Conservation (phyloP, 169 alveolate genomes). For the Theileria parva region DNA sequence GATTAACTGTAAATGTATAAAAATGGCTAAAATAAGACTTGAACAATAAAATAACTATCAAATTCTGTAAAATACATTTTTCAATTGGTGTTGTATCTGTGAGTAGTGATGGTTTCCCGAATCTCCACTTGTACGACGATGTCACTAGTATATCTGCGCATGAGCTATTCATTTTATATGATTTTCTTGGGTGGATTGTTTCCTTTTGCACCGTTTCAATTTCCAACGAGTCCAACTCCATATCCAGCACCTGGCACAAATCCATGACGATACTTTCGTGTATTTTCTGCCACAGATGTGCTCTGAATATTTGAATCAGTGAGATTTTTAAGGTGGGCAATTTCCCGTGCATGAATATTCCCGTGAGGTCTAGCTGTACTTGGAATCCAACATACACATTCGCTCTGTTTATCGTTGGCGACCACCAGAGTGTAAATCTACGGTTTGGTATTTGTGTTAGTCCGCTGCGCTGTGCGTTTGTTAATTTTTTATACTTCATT, state of each 20-base stretch:
- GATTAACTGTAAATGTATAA: too few species aligned
- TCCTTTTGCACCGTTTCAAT: slow-evolving; percentile 99
- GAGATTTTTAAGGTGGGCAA: slow-evolving; percentile 99
- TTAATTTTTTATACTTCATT: slow-evolving; percentile 98
- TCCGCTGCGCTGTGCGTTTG: slow-evolving; percentile 99
- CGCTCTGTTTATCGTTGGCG: slow-evolving; percentile 99
- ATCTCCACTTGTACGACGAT: slow-evolving; percentile 98
- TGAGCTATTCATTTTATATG: slow-evolving; percentile 99
- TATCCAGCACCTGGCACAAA: slow-evolving; percentile 98
- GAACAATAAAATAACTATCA: neutral
- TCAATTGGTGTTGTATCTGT: slow-evolving; percentile 91
- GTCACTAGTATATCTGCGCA: slow-evolving; percentile 98
- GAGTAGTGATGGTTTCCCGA: slow-evolving; percentile 95
- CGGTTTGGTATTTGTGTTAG: slow-evolving; percentile 99
- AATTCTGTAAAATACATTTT: too few species aligned
- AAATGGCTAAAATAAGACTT: too few species aligned
- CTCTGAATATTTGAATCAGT: slow-evolving; percentile 98
- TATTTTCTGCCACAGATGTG: slow-evolving; percentile 99
- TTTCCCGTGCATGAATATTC: slow-evolving; percentile 99
- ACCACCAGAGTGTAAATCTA: slow-evolving; percentile 99
- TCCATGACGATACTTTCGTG: slow-evolving; percentile 99
- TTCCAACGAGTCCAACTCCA: slow-evolving; percentile 96
- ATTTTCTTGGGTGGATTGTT: slow-evolving; percentile 99
- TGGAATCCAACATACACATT: slow-evolving; percentile 99
- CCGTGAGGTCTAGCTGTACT: slow-evolving; percentile 99